Evolutionary conservation across 768 basidiomycete species (phyloP), one percentile per base, ranked within the genome.

Genomic region (Trametes cubensis): DNA sequence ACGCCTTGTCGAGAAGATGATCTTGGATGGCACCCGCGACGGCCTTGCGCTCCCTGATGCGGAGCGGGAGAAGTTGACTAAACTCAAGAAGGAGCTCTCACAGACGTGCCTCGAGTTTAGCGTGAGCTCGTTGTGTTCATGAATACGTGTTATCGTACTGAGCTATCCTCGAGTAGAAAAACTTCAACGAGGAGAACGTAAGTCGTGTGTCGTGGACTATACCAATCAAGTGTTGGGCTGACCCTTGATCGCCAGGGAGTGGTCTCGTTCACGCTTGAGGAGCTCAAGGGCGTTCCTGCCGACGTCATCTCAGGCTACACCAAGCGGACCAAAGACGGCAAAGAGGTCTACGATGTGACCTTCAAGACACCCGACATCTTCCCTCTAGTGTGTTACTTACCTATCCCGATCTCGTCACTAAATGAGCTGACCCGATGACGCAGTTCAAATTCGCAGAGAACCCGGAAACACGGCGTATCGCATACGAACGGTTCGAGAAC

Each of bases 181-280:
- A 93, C 76, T 92, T 89, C 77, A 94, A 94, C 67, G 92, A 95
- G 73, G 93, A 95, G 71, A 86, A 89, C 46, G 90, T 89, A 64
- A 59, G 78, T 64, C 20, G 4, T 10, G 18, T 40, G 28, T 23
- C n/a, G 20, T 40, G 2, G 14, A 23, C 40, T 13, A 39, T 8
- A 17, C 15, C 34, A 25, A 26, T 38, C 30, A 7, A 1, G 23
- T 21, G n/a, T 46, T 11, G 20, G 17, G 13, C 18, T 60, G 44
- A 57, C 39, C 25, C 41, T 51, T 17, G 42, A 49, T 20, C 0
- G 18, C 2, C 60, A 92, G 89, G 85, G 81, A 23, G 73, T 76
- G 26, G 77, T 92, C 49, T 76, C 80, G 4, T 91, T 92, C 68
- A 90, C 87, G 0, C 75, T 75, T 28, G 85, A 90, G 64, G 88